Conservation (phyloP, 73 alveolate species). For the Tetrahymena elliotti region DNA sequence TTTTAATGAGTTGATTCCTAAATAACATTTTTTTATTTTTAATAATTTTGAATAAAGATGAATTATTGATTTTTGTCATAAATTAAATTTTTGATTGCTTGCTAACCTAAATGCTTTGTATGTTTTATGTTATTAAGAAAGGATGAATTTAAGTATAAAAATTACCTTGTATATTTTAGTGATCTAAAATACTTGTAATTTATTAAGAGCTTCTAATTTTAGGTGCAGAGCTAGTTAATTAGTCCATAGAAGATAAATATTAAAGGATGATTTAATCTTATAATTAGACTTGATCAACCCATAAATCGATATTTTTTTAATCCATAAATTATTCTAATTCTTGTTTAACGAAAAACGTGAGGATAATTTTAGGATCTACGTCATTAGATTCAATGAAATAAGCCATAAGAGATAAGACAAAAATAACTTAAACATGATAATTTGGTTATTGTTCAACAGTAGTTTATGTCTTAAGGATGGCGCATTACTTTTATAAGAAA, state of each 20-base stretch:
- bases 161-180: not conserved
- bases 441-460: not conserved
- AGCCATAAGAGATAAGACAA: not conserved
- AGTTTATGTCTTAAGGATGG: not conserved
- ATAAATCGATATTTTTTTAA: not conserved
- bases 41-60: no score
- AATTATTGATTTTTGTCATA: no score
- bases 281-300: not conserved
- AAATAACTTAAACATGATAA: not conserved
- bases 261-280: not conserved
- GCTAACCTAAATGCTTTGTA: not conserved
- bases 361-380: not conserved
- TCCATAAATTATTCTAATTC: not conserved
- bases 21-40: no score
- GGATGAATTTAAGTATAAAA: not conserved
- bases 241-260: not conserved
- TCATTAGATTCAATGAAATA: not conserved
- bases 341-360: not conserved
- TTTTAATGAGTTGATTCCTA: no score
- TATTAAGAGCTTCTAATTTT: not conserved
- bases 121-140: no score
- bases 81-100: not conserved
- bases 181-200: not conserved
- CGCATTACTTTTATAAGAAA: not conserved
- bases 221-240: not conserved